Base-by-base conservation (phyloP, 2,329 filamentous ascomycete genomes). In the Rhynchosporium graminicola region DNA sequence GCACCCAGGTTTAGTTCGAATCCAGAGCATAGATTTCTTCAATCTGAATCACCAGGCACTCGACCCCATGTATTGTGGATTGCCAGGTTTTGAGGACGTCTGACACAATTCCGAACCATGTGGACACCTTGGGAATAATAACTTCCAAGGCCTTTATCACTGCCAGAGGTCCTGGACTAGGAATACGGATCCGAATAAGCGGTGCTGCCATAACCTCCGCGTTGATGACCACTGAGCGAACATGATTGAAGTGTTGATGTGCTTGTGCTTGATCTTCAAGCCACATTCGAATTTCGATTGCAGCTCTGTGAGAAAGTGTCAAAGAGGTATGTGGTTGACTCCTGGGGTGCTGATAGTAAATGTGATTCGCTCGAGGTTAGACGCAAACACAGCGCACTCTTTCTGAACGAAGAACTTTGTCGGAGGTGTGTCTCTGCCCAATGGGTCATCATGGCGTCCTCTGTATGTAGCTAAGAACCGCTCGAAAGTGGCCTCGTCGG, bases 241-340 rank as follows among this genome's bases (percentile, higher is more conserved):
- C 50, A 52, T 26, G 50, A 26, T 26, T 40, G n/a, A 20, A 52
- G n/a, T 6, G n/a, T 20, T 52, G 20, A 20, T 20, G 26, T 51
- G 48, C 8, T 20, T 38, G 33, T 1, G 13, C 12, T 40, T 40
- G 31, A 8, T 20, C 31, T 9, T n/a, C 7, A 26, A 52, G 3
- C 50, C 50, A 52, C 50, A 52, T 52, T 36, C 50, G 50, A 52
- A 40, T 38, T 31, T 52, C 50, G 2, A 52, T 38, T 3, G 50
- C 50, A 8, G 33, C 31, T 26, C 38, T 52, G 8, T 52, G 33
- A 7, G 50, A 52, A 31, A 38, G 38, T 3, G 50, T 52, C 36
- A 52, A 8, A 52, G 1, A 36, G 20, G 8, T 38, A 52, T 9
- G 50, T 52, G 15, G 33, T 52, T 26, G 31, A 38, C 12, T 52